A percentile compares a stretch with the other conserved stretches of the same genome.
Evolutionary conservation across 1,284 basidiomycete genomes (phyloP).

Genomic region (Cryptococcus sp.): DNA sequence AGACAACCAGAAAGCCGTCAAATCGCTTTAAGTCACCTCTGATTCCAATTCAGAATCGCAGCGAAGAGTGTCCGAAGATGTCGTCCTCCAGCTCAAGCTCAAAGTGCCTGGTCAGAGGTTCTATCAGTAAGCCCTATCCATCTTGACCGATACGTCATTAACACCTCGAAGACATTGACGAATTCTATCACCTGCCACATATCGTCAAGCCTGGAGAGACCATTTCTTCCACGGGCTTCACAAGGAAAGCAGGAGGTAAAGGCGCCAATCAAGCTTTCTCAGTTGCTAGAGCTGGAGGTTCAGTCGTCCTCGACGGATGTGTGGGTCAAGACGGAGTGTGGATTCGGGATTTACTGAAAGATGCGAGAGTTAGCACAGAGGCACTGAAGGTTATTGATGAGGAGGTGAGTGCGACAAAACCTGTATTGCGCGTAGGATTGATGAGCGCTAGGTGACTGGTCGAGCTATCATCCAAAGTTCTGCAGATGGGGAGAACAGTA

Average conservation of each 20-base stretch:
- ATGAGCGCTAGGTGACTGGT: conserved; percentile 39
- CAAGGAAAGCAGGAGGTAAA: conserved; percentile 49
- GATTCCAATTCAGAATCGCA: background rate
- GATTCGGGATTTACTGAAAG: conserved; percentile 33
- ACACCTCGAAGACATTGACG: conserved; percentile 36
- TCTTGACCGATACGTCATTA: background rate
- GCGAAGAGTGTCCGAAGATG: no score
- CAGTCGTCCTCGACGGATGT: conserved; percentile 43
- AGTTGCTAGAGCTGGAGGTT: conserved; percentile 43
- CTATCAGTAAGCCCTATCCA: conserved; percentile 38
- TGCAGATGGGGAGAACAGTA: conserved; percentile 49
- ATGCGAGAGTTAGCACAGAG: conserved; percentile 39
- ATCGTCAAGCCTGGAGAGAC: conserved; percentile 51
- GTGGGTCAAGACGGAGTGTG: conserved; percentile 46
- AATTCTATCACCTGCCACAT: conserved; percentile 50
- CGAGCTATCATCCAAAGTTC: conserved; percentile 51
- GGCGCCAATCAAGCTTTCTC: conserved; percentile 53
- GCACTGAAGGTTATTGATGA: conserved; percentile 28
- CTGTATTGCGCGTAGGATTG: background rate
- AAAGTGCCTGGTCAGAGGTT: conserved; percentile 43
- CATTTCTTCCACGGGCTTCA: conserved; percentile 46
- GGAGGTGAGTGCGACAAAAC: conserved; percentile 19
- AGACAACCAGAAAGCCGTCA: no score
- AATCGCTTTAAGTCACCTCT: no score
- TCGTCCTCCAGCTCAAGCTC: background rate